Evolutionary conservation across 2,329 filamentous ascomycete species (phyloP), one percentile per base, ranked within the genome.

Genomic region (Drechslera avenae): DNA sequence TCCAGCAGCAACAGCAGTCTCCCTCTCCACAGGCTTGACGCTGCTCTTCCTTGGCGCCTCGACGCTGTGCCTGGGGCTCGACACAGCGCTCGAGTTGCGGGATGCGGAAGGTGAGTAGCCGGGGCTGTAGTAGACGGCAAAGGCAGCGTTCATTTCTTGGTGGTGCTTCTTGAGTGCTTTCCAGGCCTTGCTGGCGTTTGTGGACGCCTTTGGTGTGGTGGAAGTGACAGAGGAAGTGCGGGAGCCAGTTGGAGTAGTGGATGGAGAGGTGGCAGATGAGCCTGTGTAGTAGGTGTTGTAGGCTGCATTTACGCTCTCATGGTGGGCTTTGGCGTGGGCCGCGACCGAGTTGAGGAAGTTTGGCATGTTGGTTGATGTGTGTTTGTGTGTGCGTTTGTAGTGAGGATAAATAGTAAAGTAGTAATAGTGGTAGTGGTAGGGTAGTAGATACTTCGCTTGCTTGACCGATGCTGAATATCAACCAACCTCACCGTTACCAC

Each of bases 121-220:
- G 1, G 58, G 56, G 16, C 57, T 55, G 59, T 71, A 70, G 60
- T 59, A 68, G 43, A 59, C 54, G 16, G 53, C 39, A 50, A 66
- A 69, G 3, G 66, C 66, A 1, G 56, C 59, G 54, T 69, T 70
- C 52, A 70, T 64, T 14, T 62, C 62, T 14, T 62, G 55, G 54
- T 68, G 67, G 56, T 70, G 67, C 51, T 63, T 49, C 56, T 69
- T 68, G 46, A 71, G 41, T n/a, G 62, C 59, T 10, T 63, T 58
- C 63, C 64, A 69, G 13, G 60, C 55, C 47, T 66, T 67, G 56
- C 41, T 48, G 33, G 56, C 50, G 52, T 61, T 66, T 50, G 52
- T 61, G 4, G 48, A 49, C 37, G 46, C 46, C 51, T 60, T 47
- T 31, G 44, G 54, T 43, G 44, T 51, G 23, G 50, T 50, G 2